phyloP scores from a whole-genome alignment of 768 basidiomycete genomes.

The Mycena chlorophos region DNA sequence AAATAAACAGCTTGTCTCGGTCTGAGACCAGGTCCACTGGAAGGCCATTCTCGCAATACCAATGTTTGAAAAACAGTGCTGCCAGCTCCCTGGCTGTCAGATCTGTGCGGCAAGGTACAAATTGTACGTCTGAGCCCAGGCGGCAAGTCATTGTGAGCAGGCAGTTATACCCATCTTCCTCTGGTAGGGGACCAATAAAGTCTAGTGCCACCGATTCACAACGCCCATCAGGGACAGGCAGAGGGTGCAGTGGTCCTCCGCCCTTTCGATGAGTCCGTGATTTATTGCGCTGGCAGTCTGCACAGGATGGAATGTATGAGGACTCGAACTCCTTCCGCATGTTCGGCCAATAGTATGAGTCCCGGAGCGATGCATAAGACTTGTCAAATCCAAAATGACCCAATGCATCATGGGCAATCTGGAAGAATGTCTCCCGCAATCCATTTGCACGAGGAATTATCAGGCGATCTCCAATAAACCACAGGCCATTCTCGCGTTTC shows the following conservation, averaged over 20 bases:
- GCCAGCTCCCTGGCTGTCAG: conserved; percentile 16
- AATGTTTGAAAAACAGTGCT: conserved; percentile 19
- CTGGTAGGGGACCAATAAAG: conserved; percentile 23
- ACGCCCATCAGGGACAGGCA: conserved; percentile 21
- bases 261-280: no score
- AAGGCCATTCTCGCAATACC: conserved; percentile 31
- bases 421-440: conserved; percentile 5
- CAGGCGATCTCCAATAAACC: neutral
- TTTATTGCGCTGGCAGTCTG: conserved; percentile 31
- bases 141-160: conserved; percentile 14
- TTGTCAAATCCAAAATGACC: conserved; percentile 23
- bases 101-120: conserved; percentile 6
- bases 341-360: conserved; percentile 6
- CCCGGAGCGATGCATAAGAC: conserved; percentile 2
- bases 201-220: conserved; percentile 11
- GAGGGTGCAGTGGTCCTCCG: conserved; percentile 26
- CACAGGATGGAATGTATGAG: conserved; percentile 28
- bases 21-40: conserved; percentile 29
- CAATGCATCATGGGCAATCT: conserved; percentile 10
- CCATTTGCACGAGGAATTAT: neutral
- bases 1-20: conserved; percentile 31
- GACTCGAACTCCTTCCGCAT: conserved; percentile 8
- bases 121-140: conserved; percentile 8
- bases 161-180: no score
- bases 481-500: neutral